phyloP scores from a whole-genome alignment of 106 monocot species.

The Allium sativum region DNA sequence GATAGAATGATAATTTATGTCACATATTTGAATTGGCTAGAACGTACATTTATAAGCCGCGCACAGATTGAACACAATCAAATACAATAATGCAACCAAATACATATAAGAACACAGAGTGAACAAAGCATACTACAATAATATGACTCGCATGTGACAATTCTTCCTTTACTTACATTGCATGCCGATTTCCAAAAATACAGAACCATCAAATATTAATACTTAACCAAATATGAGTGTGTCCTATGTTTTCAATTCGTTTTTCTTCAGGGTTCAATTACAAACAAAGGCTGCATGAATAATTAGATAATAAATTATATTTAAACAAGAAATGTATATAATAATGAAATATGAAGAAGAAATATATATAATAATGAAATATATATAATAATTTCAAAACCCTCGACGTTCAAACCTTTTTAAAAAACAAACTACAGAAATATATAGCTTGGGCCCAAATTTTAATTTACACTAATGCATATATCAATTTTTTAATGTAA shows the following conservation, averaged over 20 bases:
- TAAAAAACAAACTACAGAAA: no score
- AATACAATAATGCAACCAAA: not conserved
- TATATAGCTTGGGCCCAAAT: no score
- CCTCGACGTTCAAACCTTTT: no score
- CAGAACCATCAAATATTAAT: not conserved
- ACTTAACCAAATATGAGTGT: not conserved
- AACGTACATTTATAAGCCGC: no score
- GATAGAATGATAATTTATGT: no score
- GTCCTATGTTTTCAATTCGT: not conserved
- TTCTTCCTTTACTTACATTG: not conserved
- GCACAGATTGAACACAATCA: not conserved
- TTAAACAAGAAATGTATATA: not conserved
- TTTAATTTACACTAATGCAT: no score
- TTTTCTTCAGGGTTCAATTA: slow-evolving; percentile 45
- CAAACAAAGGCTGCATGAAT: slow-evolving; percentile 46
- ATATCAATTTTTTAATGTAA: no score
- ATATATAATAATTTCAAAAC: not conserved
- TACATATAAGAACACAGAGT: not conserved
- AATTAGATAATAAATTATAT: not conserved
- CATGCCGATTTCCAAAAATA: not conserved
- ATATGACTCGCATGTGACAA: not conserved
- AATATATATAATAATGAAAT: no score
- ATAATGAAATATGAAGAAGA: not conserved
- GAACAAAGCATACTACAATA: not conserved
- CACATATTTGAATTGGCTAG: no score